Conservation (phyloP, 768 basidiomycete species). For the Hericium rajendrae region DNA sequence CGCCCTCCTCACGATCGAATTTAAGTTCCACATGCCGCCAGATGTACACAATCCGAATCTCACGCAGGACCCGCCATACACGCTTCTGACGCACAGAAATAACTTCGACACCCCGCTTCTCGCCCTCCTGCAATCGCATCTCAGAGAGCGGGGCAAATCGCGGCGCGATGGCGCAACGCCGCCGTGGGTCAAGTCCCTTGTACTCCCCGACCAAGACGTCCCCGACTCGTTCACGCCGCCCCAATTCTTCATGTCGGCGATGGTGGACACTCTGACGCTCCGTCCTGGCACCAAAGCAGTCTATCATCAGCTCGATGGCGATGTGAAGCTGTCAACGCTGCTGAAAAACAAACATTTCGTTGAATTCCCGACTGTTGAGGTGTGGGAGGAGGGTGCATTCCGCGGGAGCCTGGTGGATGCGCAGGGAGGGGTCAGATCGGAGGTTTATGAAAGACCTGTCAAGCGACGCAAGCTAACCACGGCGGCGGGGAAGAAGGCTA, state of each 20-base stretch:
- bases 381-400: conserved; percentile 59
- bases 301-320: conserved; percentile 52
- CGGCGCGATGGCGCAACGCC: conserved; percentile 39
- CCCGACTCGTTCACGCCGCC: conserved; percentile 47
- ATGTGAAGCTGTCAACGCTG: conserved; percentile 33
- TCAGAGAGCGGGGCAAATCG: conserved; percentile 29
- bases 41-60: conserved; percentile 32
- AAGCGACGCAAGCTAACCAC: conserved; percentile 52
- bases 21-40: conserved; percentile 50
- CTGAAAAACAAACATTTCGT: conserved; percentile 60
- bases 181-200: conserved; percentile 46
- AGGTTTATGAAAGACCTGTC: conserved; percentile 24
- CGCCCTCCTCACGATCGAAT: conserved; percentile 63
- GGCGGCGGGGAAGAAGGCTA: conserved; percentile 43
- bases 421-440: conserved; percentile 32
- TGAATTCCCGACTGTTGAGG: conserved; percentile 77
- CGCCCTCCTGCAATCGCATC: conserved; percentile 35
- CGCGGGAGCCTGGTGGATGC: conserved; percentile 49
- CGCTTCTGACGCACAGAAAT: conserved; percentile 59
- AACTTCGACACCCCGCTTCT: conserved; percentile 40
- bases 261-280: conserved; percentile 20
- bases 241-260: conserved; percentile 50
- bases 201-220: conserved; percentile 44
- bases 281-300: conserved; percentile 12
- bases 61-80: conserved; percentile 31